Percentiles rank a stretch among this genome's conserved stretches.
These are phyloP conservation scores for Cystobasidium sp. DNA, from an alignment of 1,284 basidiomycete genomes.

Conservation along the genomic window DNA sequence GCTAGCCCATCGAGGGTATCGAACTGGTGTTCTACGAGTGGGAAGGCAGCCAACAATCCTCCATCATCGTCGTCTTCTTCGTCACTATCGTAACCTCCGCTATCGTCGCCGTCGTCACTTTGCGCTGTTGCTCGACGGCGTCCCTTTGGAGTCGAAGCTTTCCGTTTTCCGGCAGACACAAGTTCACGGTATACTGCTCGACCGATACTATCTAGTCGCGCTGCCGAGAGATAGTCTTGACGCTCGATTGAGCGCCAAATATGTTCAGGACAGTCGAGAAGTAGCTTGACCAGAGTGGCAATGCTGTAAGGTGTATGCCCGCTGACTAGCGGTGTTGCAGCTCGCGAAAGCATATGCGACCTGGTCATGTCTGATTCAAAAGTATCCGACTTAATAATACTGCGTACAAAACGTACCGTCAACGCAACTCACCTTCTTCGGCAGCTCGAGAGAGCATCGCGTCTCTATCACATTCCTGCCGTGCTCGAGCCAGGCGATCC, in stretches of 20 bases:
- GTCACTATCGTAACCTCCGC: conserved; percentile 35
- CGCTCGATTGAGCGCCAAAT: conserved; percentile 47
- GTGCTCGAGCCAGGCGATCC: conserved; percentile 46
- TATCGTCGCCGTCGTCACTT: not conserved
- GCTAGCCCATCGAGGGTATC: conserved; percentile 47
- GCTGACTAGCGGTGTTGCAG: conserved; percentile 23
- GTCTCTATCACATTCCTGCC: conserved; percentile 41
- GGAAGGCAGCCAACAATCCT: conserved; percentile 45
- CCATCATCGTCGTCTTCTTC: conserved; percentile 27
- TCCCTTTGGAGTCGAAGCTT: not conserved
- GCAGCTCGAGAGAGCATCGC: conserved; percentile 35
- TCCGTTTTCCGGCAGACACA: conserved; percentile 19
- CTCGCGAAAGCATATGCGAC: conserved; percentile 28
- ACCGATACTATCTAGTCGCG: conserved; percentile 50
- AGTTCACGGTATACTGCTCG: conserved; percentile 50
- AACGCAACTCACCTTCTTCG: conserved; percentile 26
- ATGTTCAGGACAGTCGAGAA: conserved; percentile 47
- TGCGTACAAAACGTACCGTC: not conserved
- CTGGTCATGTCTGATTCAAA: conserved; percentile 27
- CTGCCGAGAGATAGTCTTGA: conserved; percentile 49
- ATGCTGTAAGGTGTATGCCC: conserved; percentile 46
- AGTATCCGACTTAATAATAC: not conserved
- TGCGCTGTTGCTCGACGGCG: not conserved
- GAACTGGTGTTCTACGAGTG: conserved; percentile 51
- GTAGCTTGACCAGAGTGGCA: conserved; percentile 49